Evolutionary conservation across 2,329 filamentous ascomycete species (phyloP), one percentile per base, ranked within the genome.

Genomic region (Aspergillus japonicus): DNA sequence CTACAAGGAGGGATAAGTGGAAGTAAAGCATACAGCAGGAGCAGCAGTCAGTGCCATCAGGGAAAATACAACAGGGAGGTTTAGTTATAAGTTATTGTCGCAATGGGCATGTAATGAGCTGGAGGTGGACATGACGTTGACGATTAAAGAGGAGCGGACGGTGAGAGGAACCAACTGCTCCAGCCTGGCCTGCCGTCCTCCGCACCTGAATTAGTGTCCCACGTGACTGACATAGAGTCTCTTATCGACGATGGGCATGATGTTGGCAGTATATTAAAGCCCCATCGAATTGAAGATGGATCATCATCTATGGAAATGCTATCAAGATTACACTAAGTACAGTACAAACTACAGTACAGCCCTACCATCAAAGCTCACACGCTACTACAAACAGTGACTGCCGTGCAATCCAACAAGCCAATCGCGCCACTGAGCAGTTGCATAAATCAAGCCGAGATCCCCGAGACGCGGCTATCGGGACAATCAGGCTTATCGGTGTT

Each of bases 401-500:
- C 39, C 19, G 31, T 54, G 19, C 52, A 10, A 24, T 31, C 23
- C 19, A 5, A 23, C 33, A n/a, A 29, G 24, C 42, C 14, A 26
- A 29, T 29, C 7, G 26, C 8, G 3, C 26, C 26, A 23, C 23
- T 23, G 23, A 29, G 26, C 26, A 8, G 7, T 29, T 29, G 26
- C 33, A 35, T 35, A 35, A 35, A 11, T 10, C 23, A 47, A 47
- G 8, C 51, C 35, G 52, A 39, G 33, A 19, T 14, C 16, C 39
- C 52, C 33, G 33, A 35, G 52, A 47, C 19, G 14, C 39, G 39
- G 42, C 39, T 48, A 55, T 55, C 53, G 53, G 42, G 53, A 48
- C 53, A 31, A 55, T 55, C 53, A 54, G 52, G 52, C 52, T 54
- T 55, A 55, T 55, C 42, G 53, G 53, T 14, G 31, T 23, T 47